Conservation (phyloP, 2,329 filamentous ascomycete genomes). For the Acephala macrosclerotiorum region DNA sequence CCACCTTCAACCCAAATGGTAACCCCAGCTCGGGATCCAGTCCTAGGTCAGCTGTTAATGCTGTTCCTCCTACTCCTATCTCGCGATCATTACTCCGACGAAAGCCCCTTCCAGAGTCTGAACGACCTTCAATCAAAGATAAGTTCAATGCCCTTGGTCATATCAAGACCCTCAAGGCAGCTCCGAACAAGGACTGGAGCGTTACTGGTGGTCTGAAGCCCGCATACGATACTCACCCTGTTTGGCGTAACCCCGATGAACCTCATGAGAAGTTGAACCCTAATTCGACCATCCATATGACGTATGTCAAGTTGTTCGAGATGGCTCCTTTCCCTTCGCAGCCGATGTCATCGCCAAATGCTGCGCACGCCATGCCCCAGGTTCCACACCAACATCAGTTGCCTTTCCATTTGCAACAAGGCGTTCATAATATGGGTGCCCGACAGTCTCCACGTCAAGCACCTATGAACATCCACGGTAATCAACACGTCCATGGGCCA, state of each 20-base stretch:
- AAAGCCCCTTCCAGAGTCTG: conserved; percentile 69
- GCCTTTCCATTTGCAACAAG: conserved; percentile 82
- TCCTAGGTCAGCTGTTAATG: conserved; percentile 62
- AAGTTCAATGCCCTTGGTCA: conserved; percentile 69
- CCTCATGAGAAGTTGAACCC: conserved; percentile 67
- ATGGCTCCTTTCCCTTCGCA: conserved; percentile 61
- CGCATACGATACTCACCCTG: conserved; percentile 83
- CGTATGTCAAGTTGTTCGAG: conserved; percentile 83
- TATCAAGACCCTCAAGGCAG: conserved; percentile 61
- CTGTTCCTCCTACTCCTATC: conserved; percentile 47
- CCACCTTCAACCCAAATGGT: conserved; percentile 77
- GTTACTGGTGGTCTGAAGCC: conserved; percentile 84
- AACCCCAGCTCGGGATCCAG: conserved; percentile 72
- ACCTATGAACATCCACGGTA: conserved; percentile 78
- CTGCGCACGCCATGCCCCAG: conserved; percentile 73
- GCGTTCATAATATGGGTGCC: conserved; percentile 68
- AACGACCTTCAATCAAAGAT: conserved; percentile 60
- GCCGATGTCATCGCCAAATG: conserved; percentile 72
- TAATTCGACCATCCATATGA: conserved; percentile 67
- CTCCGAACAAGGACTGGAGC: conserved; percentile 68
- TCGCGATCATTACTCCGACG: conserved; percentile 66
- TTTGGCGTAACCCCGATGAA: conserved; percentile 74
- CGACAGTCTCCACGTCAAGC: conserved; percentile 61
- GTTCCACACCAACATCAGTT: conserved; percentile 85
- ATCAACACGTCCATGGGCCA: conserved; percentile 73